Evolutionary conservation across 148 eudicot species (phyloP).

Genomic region (Vaccinium corymbosum): DNA sequence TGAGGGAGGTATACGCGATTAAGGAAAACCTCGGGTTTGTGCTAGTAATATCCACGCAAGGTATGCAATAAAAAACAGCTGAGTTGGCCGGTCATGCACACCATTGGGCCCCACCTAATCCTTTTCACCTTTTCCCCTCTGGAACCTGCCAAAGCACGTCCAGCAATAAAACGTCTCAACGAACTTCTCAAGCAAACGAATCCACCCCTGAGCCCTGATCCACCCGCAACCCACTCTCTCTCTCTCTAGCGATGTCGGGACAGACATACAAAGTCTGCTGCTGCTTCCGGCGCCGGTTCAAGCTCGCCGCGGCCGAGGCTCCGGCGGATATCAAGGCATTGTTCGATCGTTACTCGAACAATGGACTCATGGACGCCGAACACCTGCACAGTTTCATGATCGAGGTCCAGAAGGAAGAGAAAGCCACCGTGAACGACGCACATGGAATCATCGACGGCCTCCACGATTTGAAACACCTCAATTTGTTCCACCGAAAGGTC

Average conservation of each 20-base stretch:
- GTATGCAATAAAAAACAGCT: neutral
- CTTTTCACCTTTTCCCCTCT: neutral
- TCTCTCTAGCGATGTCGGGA: constrained; percentile 26
- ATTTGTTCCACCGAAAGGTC: constrained; percentile 50
- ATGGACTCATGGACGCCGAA: constrained; percentile 63
- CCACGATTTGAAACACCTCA: constrained; percentile 34
- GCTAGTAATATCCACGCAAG: neutral
- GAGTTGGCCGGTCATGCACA: neutral
- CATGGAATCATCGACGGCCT: constrained; percentile 49
- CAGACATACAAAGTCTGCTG: constrained; percentile 73
- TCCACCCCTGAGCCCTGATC: neutral
- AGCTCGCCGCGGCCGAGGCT: constrained; percentile 57
- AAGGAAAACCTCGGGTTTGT: too few species aligned
- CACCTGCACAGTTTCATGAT: constrained; percentile 60
- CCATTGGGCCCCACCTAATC: constrained; percentile 4
- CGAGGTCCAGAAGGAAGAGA: constrained; percentile 57
- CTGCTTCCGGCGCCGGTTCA: constrained; percentile 78
- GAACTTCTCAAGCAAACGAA: neutral
- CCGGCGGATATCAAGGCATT: constrained; percentile 58
- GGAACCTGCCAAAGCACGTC: neutral
- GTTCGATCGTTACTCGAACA: constrained; percentile 57
- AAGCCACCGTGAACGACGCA: constrained; percentile 48
- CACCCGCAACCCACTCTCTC: constrained; percentile 1
- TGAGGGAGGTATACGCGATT: too few species aligned
- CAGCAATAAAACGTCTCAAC: neutral